Evolutionary conservation across 768 basidiomycete species (phyloP).

Genomic region (Hericium coralloides): DNA sequence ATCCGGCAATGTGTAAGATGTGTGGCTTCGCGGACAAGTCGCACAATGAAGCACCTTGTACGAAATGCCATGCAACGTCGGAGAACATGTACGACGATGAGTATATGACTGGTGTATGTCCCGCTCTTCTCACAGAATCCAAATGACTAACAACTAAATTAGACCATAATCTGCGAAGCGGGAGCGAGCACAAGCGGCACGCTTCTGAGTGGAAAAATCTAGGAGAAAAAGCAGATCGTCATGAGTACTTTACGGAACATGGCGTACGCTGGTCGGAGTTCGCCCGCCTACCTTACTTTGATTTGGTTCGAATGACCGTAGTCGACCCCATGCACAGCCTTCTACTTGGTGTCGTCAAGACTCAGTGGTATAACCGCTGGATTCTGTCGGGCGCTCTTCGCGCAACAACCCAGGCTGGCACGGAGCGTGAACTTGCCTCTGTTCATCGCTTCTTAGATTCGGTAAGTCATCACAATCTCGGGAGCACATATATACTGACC

Average conservation of each 20-base stretch:
- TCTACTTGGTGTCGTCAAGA: slow-evolving; percentile 16
- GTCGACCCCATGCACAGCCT: slow-evolving; percentile 15
- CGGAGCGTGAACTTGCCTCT: too few species aligned
- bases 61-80: slow-evolving; percentile 2
- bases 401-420: neutral
- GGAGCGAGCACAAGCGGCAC: neutral
- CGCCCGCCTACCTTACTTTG: slow-evolving; percentile 9
- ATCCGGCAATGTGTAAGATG: slow-evolving; percentile 13
- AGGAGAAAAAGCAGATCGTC: neutral
- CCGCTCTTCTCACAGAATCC: too few species aligned
- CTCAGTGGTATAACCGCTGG: slow-evolving; percentile 19
- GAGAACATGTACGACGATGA: slow-evolving; percentile 1
- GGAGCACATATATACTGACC: neutral
- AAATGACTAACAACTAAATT: too few species aligned
- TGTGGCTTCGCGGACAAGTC: slow-evolving; percentile 9
- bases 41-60: slow-evolving; percentile 7
- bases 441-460: too few species aligned
- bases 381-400: slow-evolving; percentile 6
- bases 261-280: slow-evolving; percentile 11
- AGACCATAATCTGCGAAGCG: neutral
- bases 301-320: slow-evolving; percentile 6
- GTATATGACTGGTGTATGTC: too few species aligned
- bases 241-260: neutral
- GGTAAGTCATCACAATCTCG: too few species aligned
- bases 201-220: neutral